Evolutionary conservation across 2,329 filamentous ascomycete species (phyloP), one percentile per base, ranked within the genome.

Genomic region (Epichloe gansuensis): DNA sequence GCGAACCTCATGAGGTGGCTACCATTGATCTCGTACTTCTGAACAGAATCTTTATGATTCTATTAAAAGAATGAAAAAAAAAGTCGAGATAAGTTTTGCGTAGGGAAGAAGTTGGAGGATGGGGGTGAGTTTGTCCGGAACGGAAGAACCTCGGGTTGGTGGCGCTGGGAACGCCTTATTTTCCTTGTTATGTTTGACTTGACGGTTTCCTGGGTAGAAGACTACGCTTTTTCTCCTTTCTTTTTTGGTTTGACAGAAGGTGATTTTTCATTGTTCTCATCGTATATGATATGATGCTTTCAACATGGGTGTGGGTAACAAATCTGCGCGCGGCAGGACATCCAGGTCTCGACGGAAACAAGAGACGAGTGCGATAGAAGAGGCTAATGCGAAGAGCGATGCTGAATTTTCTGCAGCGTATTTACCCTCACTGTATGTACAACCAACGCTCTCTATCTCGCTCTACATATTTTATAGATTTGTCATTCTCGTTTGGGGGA

Each of bases 391-490:
- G 15, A 54, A 50, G 34, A 40, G 21, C n/a, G 50, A 52, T 27
- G 38, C 21, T 4, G 50, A 34, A 21, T 54, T 54, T 23, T 6
- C 15, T 5, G 35, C 21, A 12, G 53, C 45, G 6, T 52, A 52
- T 21, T 7, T 54, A 21, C 53, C 53, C 7, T 49, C 25, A 6
- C 42, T 54, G 77, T 80, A 60, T 57, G 68, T 46, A 4, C n/a
- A 11, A 43, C 11, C 8, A 23, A 23, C 12, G 3, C 39, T 21
- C 17, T 11, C 25, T 5, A 9, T 39, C 42, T 17, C 8, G 9
- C 36, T 17, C 17, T 35, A 21, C 40, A 8, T 11, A 9, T 11
- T 31, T 31, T 31, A 31, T 27, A 13, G 9, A n/a, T 2, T 27
- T 5, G 7, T 46, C 13, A 5, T 34, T 46, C 31, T 31, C 31